Conservation (phyloP, 2,329 filamentous ascomycete species). For the Celoporthe dispersa region DNA sequence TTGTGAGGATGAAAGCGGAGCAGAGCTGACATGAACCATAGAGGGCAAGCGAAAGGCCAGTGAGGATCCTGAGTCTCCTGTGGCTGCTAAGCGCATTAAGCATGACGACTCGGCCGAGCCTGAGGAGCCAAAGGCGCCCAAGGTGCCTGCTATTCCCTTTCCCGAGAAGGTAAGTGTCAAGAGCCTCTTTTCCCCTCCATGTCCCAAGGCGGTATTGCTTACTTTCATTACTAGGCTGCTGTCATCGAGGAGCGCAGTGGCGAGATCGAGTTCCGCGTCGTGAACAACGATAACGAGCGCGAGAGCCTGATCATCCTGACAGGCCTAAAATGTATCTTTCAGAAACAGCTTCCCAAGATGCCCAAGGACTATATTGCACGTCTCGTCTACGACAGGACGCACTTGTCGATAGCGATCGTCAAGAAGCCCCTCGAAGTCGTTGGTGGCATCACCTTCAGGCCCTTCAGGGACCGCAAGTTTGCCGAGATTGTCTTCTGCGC, state of each 20-base stretch:
- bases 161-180: constrained; percentile 74
- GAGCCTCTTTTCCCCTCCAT: constrained; percentile 25
- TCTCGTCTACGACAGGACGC: constrained; percentile 94
- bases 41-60: constrained; percentile 74
- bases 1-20: background rate
- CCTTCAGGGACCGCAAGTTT: constrained; percentile 89
- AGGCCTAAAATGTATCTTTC: constrained; percentile 95
- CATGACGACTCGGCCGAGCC: constrained; percentile 50
- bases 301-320: constrained; percentile 94
- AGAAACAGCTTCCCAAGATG: constrained; percentile 99
- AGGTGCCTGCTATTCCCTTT: constrained; percentile 74
- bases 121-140: constrained; percentile 46
- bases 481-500: constrained; percentile 99
- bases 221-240: constrained; percentile 64
- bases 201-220: constrained; percentile 21
- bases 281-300: constrained; percentile 90
- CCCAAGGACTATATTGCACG: constrained; percentile 98
- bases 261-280: constrained; percentile 95
- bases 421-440: constrained; percentile 97
- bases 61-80: constrained; percentile 65
- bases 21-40: constrained; percentile 33
- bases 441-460: constrained; percentile 93
- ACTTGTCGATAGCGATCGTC: constrained; percentile 95
- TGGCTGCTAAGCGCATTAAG: constrained; percentile 69
- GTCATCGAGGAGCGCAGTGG: constrained; percentile 92